Conservation (phyloP, 768 basidiomycete species). For the Tulasnella calospora region DNA sequence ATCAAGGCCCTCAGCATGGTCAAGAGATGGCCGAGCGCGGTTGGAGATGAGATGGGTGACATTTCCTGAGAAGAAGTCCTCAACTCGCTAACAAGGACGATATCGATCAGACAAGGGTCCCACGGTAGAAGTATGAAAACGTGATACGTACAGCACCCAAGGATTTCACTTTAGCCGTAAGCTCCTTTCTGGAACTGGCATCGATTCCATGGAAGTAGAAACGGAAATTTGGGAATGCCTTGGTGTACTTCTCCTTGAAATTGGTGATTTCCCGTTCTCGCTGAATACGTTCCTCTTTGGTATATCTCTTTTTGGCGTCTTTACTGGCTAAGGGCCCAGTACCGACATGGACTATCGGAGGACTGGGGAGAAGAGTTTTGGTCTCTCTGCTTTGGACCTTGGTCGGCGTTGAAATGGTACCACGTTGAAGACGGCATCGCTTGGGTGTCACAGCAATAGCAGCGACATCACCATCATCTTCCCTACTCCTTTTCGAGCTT, state of each 20-base stretch:
- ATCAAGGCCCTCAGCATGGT: slow-evolving; percentile 32
- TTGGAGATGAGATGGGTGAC: slow-evolving; percentile 87
- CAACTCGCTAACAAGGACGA: slow-evolving; percentile 55
- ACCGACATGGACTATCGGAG: background rate
- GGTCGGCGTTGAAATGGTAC: background rate
- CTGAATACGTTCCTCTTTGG: slow-evolving; percentile 29
- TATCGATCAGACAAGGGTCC: slow-evolving; percentile 20
- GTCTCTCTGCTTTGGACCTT: background rate
- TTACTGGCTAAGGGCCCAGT: background rate
- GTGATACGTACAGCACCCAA: slow-evolving; percentile 69
- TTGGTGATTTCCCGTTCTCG: slow-evolving; percentile 41
- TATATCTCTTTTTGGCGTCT: slow-evolving; percentile 18
- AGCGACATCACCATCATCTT: slow-evolving; percentile 24
- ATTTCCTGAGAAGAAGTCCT: slow-evolving; percentile 80
- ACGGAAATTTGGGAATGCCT: slow-evolving; percentile 74
- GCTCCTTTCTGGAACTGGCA: slow-evolving; percentile 38
- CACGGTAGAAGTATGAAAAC: background rate
- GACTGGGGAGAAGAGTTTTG: slow-evolving; percentile 11
- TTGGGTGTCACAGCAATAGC: slow-evolving; percentile 15
- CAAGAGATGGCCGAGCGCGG: slow-evolving; percentile 36
- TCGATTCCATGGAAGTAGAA: slow-evolving; percentile 78
- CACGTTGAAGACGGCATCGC: slow-evolving; percentile 24
- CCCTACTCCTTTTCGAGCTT: slow-evolving; percentile 21
- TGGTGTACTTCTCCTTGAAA: slow-evolving; percentile 78
- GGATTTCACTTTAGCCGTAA: slow-evolving; percentile 55